Conservation (phyloP, 352 stramenopile species). For the Pythium utonaiense region DNA sequence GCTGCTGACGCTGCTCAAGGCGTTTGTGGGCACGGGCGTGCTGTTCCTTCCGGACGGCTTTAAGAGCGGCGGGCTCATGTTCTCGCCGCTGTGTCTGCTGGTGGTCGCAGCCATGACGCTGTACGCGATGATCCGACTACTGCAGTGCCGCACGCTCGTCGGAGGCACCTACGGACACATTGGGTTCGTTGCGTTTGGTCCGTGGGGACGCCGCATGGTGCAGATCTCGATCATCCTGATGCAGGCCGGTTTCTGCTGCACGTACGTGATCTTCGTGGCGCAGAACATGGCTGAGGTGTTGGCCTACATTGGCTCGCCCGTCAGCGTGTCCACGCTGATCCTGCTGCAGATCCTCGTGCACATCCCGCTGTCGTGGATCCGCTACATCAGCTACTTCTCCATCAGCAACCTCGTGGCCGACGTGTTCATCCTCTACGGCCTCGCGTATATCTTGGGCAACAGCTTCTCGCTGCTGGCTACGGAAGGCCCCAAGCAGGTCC, state of each 20-base stretch:
- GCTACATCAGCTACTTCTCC: conserved; percentile 85
- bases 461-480: conserved; percentile 57
- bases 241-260: conserved; percentile 83
- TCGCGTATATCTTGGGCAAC: conserved; percentile 73
- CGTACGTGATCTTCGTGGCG: conserved; percentile 82
- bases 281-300: conserved; percentile 78
- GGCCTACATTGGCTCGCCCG: conserved; percentile 37
- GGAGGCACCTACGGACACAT: conserved; percentile 79
- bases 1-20: conserved; percentile 74
- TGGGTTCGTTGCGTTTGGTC: conserved; percentile 58
- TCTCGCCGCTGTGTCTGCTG: conserved; percentile 63
- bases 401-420: conserved; percentile 83
- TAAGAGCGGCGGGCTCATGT: conserved; percentile 64
- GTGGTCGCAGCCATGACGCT: conserved; percentile 63
- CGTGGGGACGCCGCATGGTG: conserved; percentile 69
- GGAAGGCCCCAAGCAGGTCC: conserved; percentile 45
- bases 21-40: conserved; percentile 78
- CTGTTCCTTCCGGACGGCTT: conserved; percentile 79
- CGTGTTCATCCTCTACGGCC: conserved; percentile 80
- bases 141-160: conserved; percentile 63
- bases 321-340: conserved; percentile 57
- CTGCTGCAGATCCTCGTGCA: conserved; percentile 71
- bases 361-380: conserved; percentile 80
- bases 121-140: conserved; percentile 71
- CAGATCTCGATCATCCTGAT: conserved; percentile 83